These are phyloP conservation scores for Rhodotorula sphaerocarpa DNA, from an alignment of 768 basidiomycete species.

Conservation along the genomic window DNA sequence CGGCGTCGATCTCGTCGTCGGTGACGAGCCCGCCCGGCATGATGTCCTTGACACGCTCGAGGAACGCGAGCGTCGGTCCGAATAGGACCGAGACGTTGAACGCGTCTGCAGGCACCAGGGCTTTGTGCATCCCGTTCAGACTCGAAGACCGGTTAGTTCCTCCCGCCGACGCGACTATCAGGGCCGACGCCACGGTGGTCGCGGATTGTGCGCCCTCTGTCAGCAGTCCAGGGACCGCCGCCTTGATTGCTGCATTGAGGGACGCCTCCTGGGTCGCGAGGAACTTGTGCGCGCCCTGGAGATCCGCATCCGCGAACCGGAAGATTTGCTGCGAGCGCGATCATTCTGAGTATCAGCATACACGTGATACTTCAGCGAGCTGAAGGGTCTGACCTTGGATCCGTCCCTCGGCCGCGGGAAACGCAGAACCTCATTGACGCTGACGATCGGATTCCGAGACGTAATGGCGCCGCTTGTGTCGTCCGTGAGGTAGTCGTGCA, in stretches of 20 bases:
- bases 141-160: slow-evolving; percentile 51
- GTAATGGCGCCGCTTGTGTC: slow-evolving; percentile 71
- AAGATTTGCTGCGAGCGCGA: slow-evolving; percentile 59
- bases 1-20: slow-evolving; percentile 33
- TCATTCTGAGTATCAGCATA: too few relatives aligned
- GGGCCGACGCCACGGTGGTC: slow-evolving; percentile 20
- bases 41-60: slow-evolving; percentile 61
- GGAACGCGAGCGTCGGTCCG: slow-evolving; percentile 79
- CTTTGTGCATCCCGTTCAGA: slow-evolving; percentile 68
- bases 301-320: slow-evolving; percentile 82
- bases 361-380: not conserved
- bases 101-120: slow-evolving; percentile 79
- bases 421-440: slow-evolving; percentile 86
- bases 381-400: slow-evolving; percentile 54
- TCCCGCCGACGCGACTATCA: slow-evolving; percentile 16
- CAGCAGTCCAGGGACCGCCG: slow-evolving; percentile 89
- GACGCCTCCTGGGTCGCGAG: slow-evolving; percentile 75
- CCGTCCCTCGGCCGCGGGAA: slow-evolving; percentile 76
- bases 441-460: slow-evolving; percentile 77
- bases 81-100: slow-evolving; percentile 94
- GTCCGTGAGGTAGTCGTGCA: slow-evolving; percentile 85
- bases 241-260: slow-evolving; percentile 69
- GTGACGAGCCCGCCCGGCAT: slow-evolving; percentile 50
- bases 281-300: slow-evolving; percentile 58
- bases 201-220: slow-evolving; percentile 51